Conservation (phyloP, 306 rosid genomes). For the Fragaria nilgerrensis region DNA sequence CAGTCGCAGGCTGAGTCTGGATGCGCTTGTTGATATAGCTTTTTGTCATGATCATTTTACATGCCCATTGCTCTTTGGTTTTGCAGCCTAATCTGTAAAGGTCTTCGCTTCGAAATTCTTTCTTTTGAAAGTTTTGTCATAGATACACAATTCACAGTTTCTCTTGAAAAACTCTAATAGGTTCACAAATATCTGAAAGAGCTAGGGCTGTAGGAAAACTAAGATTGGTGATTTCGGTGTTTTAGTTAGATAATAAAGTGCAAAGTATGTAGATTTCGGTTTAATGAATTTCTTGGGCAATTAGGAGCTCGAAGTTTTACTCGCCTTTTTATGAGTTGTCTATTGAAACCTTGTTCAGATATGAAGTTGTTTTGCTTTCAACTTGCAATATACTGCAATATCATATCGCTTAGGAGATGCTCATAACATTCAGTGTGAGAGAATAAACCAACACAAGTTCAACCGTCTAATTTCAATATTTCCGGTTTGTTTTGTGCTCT, state of each 20-base stretch:
- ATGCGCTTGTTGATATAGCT: slow-evolving; percentile 54
- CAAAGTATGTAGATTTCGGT: neutral
- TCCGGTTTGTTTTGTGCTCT: neutral
- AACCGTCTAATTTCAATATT: neutral
- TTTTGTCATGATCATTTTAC: neutral
- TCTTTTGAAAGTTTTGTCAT: neutral
- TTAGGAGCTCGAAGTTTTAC: neutral
- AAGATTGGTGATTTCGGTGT: neutral
- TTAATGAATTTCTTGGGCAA: neutral
- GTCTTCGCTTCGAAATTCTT: slow-evolving; percentile 12
- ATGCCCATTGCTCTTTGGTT: slow-evolving; percentile 23
- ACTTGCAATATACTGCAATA: neutral
- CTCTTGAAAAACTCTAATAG: slow-evolving; percentile 1
- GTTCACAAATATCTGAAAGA: slow-evolving; percentile 9
- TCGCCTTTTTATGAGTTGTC: neutral
- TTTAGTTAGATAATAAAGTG: slow-evolving; percentile 1
- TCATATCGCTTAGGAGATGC: neutral
- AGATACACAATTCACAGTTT: neutral
- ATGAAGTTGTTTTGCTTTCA: neutral
- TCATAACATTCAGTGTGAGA: neutral
- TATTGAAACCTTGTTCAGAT: neutral
- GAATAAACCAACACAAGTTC: neutral
- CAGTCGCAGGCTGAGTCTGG: slow-evolving; percentile 56
- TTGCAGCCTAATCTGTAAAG: slow-evolving; percentile 33
- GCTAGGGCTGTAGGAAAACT: slow-evolving; percentile 11